phyloP scores from a whole-genome alignment of 1,139 yeast species.

The Diutina catenulata region DNA sequence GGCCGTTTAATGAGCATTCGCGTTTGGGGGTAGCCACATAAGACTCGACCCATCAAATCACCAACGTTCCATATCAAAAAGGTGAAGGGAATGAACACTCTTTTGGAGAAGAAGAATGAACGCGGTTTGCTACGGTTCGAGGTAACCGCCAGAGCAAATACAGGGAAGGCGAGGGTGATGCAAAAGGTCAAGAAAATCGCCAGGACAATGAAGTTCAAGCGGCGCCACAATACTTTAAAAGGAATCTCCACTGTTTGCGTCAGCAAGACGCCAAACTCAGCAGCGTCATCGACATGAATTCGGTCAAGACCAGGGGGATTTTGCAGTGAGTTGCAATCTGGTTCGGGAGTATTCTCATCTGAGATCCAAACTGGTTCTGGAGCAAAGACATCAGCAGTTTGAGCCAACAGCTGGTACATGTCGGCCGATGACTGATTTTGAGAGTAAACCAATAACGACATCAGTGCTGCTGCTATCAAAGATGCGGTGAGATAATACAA shows the following conservation, averaged over 20 bases:
- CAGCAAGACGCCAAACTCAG: conserved; percentile 5
- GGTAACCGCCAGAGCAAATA: conserved; percentile 67
- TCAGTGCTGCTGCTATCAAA: conserved; percentile 43
- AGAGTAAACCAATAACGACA: conserved; percentile 17
- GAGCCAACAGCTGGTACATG: background rate
- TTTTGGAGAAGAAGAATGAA: conserved; percentile 26
- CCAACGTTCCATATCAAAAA: conserved; percentile 85
- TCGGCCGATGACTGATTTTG: background rate
- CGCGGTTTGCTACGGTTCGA: conserved; percentile 30
- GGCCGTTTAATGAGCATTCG: conserved; percentile 28
- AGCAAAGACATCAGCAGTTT: background rate
- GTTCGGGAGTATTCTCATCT: no score
- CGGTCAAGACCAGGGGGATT: no score
- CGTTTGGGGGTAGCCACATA: conserved; percentile 44
- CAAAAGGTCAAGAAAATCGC: conserved; percentile 68
- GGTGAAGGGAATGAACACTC: conserved; percentile 61
- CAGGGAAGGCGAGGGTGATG: conserved; percentile 77
- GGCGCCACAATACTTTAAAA: conserved; percentile 39
- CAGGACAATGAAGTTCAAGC: conserved; percentile 49
- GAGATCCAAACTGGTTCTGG: no score
- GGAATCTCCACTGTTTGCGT: conserved; percentile 23
- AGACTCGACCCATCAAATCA: conserved; percentile 65
- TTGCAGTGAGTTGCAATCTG: no score
- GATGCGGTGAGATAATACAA: conserved; percentile 64
- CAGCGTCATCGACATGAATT: conserved; percentile 6